phyloP scores from a whole-genome alignment of 2,329 filamentous ascomycete species.

The Dichotomopilus funicola region DNA sequence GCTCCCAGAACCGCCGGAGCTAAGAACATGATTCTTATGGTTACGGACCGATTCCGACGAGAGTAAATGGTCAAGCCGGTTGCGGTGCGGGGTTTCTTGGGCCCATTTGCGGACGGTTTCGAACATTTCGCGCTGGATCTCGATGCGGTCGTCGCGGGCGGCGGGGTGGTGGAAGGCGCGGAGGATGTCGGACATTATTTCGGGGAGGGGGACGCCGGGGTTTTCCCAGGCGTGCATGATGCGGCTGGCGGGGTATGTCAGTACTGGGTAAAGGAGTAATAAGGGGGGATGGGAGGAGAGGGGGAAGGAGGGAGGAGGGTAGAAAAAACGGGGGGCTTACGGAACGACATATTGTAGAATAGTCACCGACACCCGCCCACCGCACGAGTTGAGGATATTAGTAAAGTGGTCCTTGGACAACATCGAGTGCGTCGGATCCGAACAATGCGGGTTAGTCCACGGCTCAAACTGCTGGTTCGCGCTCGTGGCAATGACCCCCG shows the following conservation, averaged over 20 bases:
- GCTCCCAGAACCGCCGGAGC: conserved; percentile 19
- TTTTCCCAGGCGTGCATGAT: conserved; percentile 93
- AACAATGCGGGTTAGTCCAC: conserved; percentile 69
- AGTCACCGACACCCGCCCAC: conserved; percentile 64
- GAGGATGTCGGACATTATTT: conserved; percentile 75
- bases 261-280: neutral
- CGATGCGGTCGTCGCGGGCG: conserved; percentile 64
- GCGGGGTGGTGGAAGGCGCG: conserved; percentile 88
- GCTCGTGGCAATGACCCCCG: conserved; percentile 60
- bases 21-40: conserved; percentile 69
- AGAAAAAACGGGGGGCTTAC: conserved; percentile 36
- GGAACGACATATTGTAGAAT: conserved; percentile 84
- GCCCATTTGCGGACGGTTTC: conserved; percentile 77
- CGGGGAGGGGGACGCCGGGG: conserved; percentile 70
- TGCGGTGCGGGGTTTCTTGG: conserved; percentile 58
- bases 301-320: neutral
- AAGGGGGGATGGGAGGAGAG: neutral
- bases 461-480: conserved; percentile 71
- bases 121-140: conserved; percentile 87
- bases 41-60: conserved; percentile 75
- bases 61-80: conserved; percentile 67
- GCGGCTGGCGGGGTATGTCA: conserved; percentile 40
- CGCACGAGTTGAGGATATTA: conserved; percentile 69
- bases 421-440: conserved; percentile 76
- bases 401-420: conserved; percentile 81